A percentile compares a stretch with the other conserved stretches of the same genome.
Conservation (phyloP, 768 basidiomycete genomes). For the Lactarius trivialis region DNA sequence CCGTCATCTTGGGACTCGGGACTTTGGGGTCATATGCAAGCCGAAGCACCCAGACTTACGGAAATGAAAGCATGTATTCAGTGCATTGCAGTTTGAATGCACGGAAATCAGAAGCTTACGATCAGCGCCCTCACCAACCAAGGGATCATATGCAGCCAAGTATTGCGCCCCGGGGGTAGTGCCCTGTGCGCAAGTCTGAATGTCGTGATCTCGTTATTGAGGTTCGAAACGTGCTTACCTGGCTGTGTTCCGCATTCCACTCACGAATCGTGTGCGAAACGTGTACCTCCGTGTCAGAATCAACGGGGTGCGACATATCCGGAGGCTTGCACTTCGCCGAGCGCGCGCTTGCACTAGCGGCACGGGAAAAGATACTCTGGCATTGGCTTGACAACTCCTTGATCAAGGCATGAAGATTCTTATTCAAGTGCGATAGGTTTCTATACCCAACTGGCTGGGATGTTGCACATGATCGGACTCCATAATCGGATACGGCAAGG, state of each 20-base stretch:
- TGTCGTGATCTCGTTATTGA: conserved; percentile 16
- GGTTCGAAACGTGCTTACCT: conserved; percentile 21
- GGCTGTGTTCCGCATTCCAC: conserved; percentile 16
- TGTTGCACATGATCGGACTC: conserved; percentile 14
- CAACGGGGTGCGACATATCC: conserved; percentile 22
- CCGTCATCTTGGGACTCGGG: conserved; percentile 34
- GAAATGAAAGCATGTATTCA: conserved; percentile 14
- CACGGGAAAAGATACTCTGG: conserved; percentile 54
- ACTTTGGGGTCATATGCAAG: conserved; percentile 42
- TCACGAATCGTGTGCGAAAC: conserved; percentile 22
- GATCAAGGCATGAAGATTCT: conserved; percentile 60
- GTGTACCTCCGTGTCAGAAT: conserved; percentile 10
- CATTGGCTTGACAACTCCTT: conserved; percentile 56
- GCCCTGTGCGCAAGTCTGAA: conserved; percentile 12
- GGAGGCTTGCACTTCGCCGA: conserved; percentile 35
- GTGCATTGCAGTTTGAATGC: conserved; percentile 16
- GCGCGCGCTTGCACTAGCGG: conserved; percentile 56
- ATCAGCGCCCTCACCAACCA: conserved; percentile 32
- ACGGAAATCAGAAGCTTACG: conserved; percentile 36
- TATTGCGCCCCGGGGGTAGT: conserved; percentile 14
- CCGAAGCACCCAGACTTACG: conserved; percentile 51
- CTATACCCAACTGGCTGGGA: conserved; percentile 40
- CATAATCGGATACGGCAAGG: conserved; percentile 5
- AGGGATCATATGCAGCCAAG: conserved; percentile 13
- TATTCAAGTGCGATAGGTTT: conserved; percentile 53